Evolutionary conservation across 2,329 filamentous ascomycete species (phyloP), one percentile per base, ranked within the genome.

Genomic region (Cladobotryum protrusum): DNA sequence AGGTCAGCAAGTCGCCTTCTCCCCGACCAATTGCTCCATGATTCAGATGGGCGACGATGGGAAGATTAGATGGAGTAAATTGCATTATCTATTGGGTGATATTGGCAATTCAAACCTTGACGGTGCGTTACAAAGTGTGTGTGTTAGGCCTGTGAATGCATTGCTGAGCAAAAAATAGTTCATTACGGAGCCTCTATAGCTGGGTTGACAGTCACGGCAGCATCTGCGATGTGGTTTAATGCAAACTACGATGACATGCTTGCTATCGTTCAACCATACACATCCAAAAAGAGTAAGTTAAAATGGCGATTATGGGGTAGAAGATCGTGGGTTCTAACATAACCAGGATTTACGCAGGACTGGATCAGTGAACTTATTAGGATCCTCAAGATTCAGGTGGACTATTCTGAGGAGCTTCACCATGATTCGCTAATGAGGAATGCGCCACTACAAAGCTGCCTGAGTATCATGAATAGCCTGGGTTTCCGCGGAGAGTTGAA

Each of bases 401-500:
- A 97, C 68, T 95, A 91, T 62, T 86, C 89, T 0, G 79, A 87
- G 44, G 88, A 95, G 53, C 72, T 81, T 2, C 78, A 81, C 41
- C 81, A 86, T 57, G 84, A 92, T 62, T 76, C 83, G 52, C 72
- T 95, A 33, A 79, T 93, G 55, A 76, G 84, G 52, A 91, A 93
- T 59, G 73, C 76, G 3, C 76, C 83, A 34, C 77, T 96, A 42
- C 86, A 89, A 53, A 77, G 87, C 49, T 88, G 83, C 50, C 73
- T 96, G 12, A 87, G 88, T 60, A 81, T 93, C 24, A 83, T 95
- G 62, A 85, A 87, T 50, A 83, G 88, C 47, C 72, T 96, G 9
- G 88, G 87, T 3, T 91, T 87, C 62, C 77, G 75, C 40, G 84
- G 83, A 13, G 81, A 84, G 56, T 75, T 75, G 50, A 72, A 75